phyloP scores from a whole-genome alignment of 2,329 filamentous ascomycete genomes.

The Cryphonectria carpinicola region DNA sequence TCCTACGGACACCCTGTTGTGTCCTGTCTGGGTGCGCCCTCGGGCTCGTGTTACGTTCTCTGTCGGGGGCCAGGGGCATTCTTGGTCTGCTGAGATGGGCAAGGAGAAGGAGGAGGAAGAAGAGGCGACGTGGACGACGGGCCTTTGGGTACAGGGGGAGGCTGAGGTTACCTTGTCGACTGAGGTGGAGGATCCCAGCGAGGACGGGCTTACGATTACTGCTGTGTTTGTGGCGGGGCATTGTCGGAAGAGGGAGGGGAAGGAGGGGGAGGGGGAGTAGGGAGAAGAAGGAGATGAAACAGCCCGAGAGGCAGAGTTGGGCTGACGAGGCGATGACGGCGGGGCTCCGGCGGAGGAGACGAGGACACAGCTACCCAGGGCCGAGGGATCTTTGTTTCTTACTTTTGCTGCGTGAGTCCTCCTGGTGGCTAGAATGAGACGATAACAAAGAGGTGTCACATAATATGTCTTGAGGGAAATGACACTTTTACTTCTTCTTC shows the following conservation, averaged over 20 bases:
- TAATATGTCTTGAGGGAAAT: neutral
- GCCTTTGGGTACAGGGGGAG: slow-evolving; percentile 25
- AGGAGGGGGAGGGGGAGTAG: neutral
- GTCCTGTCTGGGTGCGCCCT: slow-evolving; percentile 22
- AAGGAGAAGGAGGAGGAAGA: no score
- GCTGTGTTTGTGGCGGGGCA: slow-evolving; percentile 29
- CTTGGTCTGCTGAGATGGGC: slow-evolving; percentile 9
- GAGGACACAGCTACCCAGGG: no score
- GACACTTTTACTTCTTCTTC: neutral
- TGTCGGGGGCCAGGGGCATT: slow-evolving; percentile 9
- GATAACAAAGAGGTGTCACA: neutral
- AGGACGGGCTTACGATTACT: slow-evolving; percentile 16
- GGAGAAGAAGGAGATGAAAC: neutral
- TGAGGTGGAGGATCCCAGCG: slow-evolving; percentile 12
- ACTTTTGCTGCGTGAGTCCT: neutral
- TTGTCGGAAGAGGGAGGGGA: slow-evolving; percentile 4
- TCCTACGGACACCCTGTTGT: slow-evolving; percentile 29
- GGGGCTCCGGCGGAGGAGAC: neutral
- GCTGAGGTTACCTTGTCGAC: slow-evolving; percentile 23
- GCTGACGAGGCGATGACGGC: neutral
- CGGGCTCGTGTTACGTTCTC: slow-evolving; percentile 13
- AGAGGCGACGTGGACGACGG: slow-evolving; percentile 26
- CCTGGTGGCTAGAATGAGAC: neutral
- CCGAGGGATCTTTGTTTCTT: neutral
- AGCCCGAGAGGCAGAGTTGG: neutral